A percentile compares a stretch with the other conserved stretches of the same genome.
These are phyloP conservation scores for Alloteropsis semialata DNA, from an alignment of 176 grass and related monocot genomes.

Conservation along the genomic window DNA sequence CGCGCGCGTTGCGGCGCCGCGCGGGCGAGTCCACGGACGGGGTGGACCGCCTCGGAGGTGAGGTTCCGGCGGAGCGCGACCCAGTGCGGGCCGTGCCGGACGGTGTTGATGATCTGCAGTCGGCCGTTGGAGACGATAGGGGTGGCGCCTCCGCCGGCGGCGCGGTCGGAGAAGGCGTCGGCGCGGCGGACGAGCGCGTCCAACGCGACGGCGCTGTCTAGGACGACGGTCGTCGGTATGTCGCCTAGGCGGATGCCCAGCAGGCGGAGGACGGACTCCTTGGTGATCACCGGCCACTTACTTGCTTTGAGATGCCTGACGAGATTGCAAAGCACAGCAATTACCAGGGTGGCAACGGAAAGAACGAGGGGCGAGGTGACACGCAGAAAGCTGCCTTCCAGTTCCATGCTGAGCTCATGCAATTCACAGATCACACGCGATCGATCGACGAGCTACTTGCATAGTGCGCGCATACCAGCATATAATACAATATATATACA, in stretches of 20 bases:
- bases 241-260: constrained; percentile 14
- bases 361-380: neutral
- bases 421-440: neutral
- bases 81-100: constrained; percentile 29
- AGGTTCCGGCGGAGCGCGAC: constrained; percentile 19
- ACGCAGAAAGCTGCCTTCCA: neutral
- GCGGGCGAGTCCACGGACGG: neutral
- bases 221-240: constrained; percentile 6
- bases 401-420: neutral
- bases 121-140: constrained; percentile 10
- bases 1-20: neutral
- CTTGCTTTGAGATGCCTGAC: neutral
- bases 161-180: constrained; percentile 25
- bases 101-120: constrained; percentile 10
- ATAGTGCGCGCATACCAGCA: too few relatives aligned
- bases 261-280: constrained; percentile 5
- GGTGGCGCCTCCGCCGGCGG: neutral
- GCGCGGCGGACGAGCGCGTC: constrained; percentile 11
- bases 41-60: constrained; percentile 21
- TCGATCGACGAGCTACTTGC: too few relatives aligned
- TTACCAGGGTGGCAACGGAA: neutral
- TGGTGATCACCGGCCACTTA: neutral
- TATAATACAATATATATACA: too few relatives aligned
- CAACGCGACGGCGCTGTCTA: constrained; percentile 2
- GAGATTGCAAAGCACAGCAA: neutral